phyloP scores from a whole-genome alignment of 192 early-diverging fungal species.

The Podochytrium sp. region DNA sequence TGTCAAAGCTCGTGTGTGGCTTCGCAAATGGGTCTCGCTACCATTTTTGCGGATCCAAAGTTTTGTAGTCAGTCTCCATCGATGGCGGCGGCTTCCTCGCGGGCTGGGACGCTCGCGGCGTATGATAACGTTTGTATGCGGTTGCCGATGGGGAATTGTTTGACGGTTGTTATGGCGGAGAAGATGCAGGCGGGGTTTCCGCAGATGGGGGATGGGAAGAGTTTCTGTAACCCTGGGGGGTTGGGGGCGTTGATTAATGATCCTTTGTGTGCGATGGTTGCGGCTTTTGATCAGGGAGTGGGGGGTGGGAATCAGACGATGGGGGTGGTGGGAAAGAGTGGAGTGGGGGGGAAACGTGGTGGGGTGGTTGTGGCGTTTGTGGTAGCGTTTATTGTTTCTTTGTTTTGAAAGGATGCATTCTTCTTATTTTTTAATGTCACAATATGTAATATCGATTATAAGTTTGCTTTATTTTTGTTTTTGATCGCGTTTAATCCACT shows the following conservation, averaged over 20 bases:
- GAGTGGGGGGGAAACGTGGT: no score
- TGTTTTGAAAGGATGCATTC: no score
- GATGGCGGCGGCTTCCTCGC: not conserved
- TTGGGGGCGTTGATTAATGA: not conserved
- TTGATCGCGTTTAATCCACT: no score
- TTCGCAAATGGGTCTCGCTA: not conserved
- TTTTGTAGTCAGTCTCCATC: constrained; percentile 1
- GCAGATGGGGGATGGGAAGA: not conserved
- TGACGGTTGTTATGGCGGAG: not conserved
- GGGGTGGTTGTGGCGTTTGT: no score
- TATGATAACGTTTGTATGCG: not conserved
- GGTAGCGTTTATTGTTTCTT: no score
- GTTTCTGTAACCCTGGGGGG: not conserved
- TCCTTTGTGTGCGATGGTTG: not conserved
- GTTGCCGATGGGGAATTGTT: not conserved
- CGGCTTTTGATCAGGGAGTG: not conserved
- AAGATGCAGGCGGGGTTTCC: constrained; percentile 15
- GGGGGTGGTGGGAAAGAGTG: no score
- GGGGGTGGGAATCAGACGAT: not conserved
- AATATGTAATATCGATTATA: no score
- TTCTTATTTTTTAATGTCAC: no score
- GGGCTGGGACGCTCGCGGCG: not conserved
- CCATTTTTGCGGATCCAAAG: not conserved
- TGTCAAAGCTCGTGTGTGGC: not conserved
- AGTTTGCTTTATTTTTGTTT: no score